phyloP scores from a whole-genome alignment of 345 rosid genomes.

The Arabidopsis suecica region DNA sequence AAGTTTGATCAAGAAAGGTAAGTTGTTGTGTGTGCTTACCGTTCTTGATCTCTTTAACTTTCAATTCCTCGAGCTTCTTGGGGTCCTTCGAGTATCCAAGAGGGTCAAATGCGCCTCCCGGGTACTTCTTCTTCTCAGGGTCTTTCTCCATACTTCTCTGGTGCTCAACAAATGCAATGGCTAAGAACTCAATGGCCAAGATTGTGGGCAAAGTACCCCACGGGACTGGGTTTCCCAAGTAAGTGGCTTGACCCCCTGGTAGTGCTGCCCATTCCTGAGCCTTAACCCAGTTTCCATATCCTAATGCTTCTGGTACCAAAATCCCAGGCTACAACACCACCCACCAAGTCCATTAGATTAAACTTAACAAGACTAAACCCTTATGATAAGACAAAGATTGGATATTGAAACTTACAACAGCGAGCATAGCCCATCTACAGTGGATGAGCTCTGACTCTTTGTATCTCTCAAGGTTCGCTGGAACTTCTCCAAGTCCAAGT shows the following conservation, averaged over 20 bases:
- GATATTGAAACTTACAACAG: conserved; percentile 71
- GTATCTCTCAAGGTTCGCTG: conserved; percentile 95
- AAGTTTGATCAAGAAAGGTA: conserved; percentile 18
- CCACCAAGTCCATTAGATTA: conserved; percentile 14
- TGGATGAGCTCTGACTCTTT: conserved; percentile 95
- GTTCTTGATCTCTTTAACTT: conserved; percentile 92
- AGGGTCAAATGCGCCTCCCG: conserved; percentile 97
- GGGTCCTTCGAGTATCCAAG: conserved; percentile 98
- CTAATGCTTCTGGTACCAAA: conserved; percentile 89
- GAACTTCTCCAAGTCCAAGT: conserved; percentile 88
- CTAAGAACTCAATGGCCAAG: conserved; percentile 79
- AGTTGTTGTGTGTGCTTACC: conserved; percentile 48
- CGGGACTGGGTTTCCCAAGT: conserved; percentile 92
- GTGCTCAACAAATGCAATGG: conserved; percentile 93
- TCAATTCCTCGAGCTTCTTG: conserved; percentile 81
- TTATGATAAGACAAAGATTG: neutral
- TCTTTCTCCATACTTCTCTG: conserved; percentile 99
- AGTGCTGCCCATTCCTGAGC: conserved; percentile 98
- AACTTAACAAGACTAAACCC: neutral
- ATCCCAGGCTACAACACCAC: conserved; percentile 76
- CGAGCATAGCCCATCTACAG: conserved; percentile 99
- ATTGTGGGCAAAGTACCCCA: conserved; percentile 96
- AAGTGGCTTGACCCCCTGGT: conserved; percentile 97
- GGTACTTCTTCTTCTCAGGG: conserved; percentile 94
- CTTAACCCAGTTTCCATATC: conserved; percentile 97